Evolutionary conservation across 805 yeast genomes (phyloP), one percentile per base, ranked within the genome.

Genomic region (Metschnikowia lochheadii): DNA sequence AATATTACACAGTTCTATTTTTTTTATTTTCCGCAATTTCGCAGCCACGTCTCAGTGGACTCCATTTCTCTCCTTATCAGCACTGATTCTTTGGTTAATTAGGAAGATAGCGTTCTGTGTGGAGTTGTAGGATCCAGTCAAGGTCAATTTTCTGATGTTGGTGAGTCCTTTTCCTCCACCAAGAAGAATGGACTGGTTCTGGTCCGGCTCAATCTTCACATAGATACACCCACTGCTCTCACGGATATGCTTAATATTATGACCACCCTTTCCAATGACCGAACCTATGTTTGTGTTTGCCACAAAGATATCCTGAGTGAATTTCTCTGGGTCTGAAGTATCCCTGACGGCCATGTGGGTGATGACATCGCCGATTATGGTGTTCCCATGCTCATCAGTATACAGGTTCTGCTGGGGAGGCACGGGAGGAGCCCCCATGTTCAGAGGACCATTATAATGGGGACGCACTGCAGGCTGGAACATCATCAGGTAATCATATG

Each of bases 221-320:
- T 84, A 83, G 42, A 89, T 80, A 32, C 78, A 74, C 3, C 95
- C 92, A 18, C 92, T 82, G 29, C 81, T 75, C 52, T 83, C 84
- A 54, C 92, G 78, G 45, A 89, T 83, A 54, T 86, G 89, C 60
- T 83, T 85, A 51, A 89, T 84, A 58, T 84, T 86, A 60, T 85
- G 82, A 17, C 96, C 96, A 32, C 89, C 89, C 66, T 83, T 87
- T 1, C 96, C 96, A 52, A 89, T 89, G 26, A 89, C 84, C 37
- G 87, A 80, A 1, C 96, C 96, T 37, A 89, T 90, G 65, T 78
- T 85, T 35, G 81, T 80, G 62, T 84, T 84, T 21, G 95, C 90
- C 40, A 89, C 89, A 56, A 71, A 84, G 3, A 89, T 75, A 52
- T 85, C 91, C 65, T 87, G 88, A 49, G 82, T 78, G 48, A 79